Evolutionary conservation across 2,329 filamentous ascomycete genomes (phyloP).

Genomic region (Trichoderma sp.): DNA sequence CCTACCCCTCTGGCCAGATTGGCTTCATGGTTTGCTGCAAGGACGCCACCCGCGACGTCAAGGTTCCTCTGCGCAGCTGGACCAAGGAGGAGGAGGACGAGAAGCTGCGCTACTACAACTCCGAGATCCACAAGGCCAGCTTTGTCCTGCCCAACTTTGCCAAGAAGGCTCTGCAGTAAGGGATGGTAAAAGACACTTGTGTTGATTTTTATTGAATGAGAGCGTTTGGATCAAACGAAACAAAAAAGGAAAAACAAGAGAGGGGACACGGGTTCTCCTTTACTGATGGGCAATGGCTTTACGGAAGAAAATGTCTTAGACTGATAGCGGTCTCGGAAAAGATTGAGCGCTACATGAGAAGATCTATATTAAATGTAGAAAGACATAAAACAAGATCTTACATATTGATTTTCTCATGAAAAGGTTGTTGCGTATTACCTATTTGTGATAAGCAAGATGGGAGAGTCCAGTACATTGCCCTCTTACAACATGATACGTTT

Average conservation of each 20-base stretch:
- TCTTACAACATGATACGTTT: not conserved
- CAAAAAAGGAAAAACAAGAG: not conserved
- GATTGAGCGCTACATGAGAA: not conserved
- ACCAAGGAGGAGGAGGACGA: conserved; percentile 85
- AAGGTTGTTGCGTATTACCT: not conserved
- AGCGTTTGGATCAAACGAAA: not conserved
- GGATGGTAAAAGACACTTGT: not conserved
- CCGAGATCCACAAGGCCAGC: conserved; percentile 91
- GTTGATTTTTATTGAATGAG: not conserved
- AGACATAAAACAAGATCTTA: not conserved
- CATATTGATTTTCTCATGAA: not conserved
- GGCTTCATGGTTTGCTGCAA: conserved; percentile 99
- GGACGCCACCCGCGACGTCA: conserved; percentile 81
- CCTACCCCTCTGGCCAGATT: conserved; percentile 98
- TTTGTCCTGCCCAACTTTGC: conserved; percentile 95
- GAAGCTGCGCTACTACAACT: conserved; percentile 95
- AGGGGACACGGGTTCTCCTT: not conserved
- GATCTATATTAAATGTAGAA: not conserved
- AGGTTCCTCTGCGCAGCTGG: conserved; percentile 81
- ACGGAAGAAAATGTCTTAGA: not conserved
- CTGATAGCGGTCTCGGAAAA: not conserved
- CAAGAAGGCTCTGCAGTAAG: conserved; percentile 68
- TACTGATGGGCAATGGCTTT: not conserved
- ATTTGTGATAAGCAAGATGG: not conserved
- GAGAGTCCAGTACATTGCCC: not conserved